phyloP scores from a whole-genome alignment of 2,329 filamentous ascomycete species.

The Pseudogymnoascus sp. region DNA sequence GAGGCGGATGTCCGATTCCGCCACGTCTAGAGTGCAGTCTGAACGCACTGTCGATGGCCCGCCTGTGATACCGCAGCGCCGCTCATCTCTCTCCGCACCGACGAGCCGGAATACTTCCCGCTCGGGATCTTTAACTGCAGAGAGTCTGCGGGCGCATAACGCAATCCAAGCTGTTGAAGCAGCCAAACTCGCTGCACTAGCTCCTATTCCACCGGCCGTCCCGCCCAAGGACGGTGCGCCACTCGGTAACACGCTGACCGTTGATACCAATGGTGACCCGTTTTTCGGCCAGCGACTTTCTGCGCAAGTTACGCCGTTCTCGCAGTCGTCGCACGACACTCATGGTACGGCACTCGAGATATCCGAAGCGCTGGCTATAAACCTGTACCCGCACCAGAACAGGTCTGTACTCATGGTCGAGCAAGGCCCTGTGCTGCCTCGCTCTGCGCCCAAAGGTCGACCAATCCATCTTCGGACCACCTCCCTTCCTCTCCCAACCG shows the following conservation, averaged over 20 bases:
- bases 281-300: constrained; percentile 47
- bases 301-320: constrained; percentile 55
- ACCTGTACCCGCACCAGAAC: constrained; percentile 57
- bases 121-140: constrained; percentile 48
- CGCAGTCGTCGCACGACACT: constrained; percentile 50
- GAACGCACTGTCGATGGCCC: constrained; percentile 53
- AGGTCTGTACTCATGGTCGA: constrained; percentile 53
- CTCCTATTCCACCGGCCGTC: not conserved
- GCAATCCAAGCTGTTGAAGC: constrained; percentile 18
- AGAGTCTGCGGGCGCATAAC: constrained; percentile 52
- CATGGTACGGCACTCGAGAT: constrained; percentile 54
- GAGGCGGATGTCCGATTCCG: constrained; percentile 26
- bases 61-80: constrained; percentile 48
- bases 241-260: constrained; percentile 29
- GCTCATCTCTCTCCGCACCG: constrained; percentile 55
- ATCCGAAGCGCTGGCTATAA: constrained; percentile 55
- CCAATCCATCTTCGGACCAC: not conserved
- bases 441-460: not conserved
- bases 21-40: constrained; percentile 21
- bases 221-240: not conserved
- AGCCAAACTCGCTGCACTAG: constrained; percentile 13
- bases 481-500: not conserved
- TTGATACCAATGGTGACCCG: constrained; percentile 47
- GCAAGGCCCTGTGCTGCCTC: constrained; percentile 13
- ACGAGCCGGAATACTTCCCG: constrained; percentile 52